Evolutionary conservation across 176 grass and related monocot genomes (phyloP).

Genomic region (Eleusine indica): DNA sequence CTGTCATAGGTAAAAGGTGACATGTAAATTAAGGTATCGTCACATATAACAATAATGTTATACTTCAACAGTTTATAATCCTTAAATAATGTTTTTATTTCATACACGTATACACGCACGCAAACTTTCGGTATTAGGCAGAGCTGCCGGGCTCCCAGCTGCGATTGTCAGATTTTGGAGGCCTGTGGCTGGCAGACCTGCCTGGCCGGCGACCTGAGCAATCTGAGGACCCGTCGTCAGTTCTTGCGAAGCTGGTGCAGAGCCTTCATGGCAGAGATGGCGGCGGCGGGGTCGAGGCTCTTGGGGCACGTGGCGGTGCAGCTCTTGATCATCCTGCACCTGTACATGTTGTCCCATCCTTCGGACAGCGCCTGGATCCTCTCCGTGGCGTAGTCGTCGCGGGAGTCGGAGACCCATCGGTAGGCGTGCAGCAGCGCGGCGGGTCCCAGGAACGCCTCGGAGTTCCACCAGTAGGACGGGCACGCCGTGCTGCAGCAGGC

Average conservation of each 20-base stretch:
- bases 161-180: too few relatives aligned
- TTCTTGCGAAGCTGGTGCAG: slow-evolving; percentile 55
- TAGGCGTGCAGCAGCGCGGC: slow-evolving; percentile 62
- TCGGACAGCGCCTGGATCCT: slow-evolving; percentile 68
- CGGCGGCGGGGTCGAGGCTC: slow-evolving; percentile 66
- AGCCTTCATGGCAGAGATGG: slow-evolving; percentile 60
- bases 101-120: too few relatives aligned
- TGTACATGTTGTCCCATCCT: slow-evolving; percentile 59
- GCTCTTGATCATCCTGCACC: slow-evolving; percentile 77
- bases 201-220: too few relatives aligned
- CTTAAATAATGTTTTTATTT: too few relatives aligned
- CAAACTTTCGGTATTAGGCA: too few relatives aligned
- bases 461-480: slow-evolving; percentile 88
- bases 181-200: too few relatives aligned
- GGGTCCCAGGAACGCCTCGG: slow-evolving; percentile 67
- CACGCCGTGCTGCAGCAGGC: slow-evolving; percentile 78
- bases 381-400: slow-evolving; percentile 59
- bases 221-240: not conserved
- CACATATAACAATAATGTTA: too few relatives aligned
- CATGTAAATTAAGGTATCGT: too few relatives aligned
- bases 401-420: slow-evolving; percentile 69
- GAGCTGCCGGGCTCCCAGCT: too few relatives aligned
- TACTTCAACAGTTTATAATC: too few relatives aligned
- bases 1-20: too few relatives aligned
- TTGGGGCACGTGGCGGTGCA: slow-evolving; percentile 81